Evolutionary conservation across 176 grass and related monocot species (phyloP).

Genomic region (Panicum miliaceum): DNA sequence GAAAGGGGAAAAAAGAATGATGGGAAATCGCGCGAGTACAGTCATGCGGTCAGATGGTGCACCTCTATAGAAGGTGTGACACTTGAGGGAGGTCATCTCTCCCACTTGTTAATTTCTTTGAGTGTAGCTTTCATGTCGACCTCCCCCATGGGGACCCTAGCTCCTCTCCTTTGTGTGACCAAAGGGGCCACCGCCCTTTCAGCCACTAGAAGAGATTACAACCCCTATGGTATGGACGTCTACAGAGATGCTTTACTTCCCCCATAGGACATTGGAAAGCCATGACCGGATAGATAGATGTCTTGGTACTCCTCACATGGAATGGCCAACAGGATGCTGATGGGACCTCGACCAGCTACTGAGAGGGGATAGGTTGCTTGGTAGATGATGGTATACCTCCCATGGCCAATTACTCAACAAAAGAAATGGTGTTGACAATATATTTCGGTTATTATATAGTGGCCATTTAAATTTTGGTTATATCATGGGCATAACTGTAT

Average conservation of each 20-base stretch:
- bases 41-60: background rate
- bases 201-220: constrained; percentile 44
- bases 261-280: background rate
- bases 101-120: constrained; percentile 28
- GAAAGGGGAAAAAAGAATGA: background rate
- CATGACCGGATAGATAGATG: background rate
- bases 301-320: background rate
- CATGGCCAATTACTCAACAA: too few relatives aligned
- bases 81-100: background rate
- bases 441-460: too few relatives aligned
- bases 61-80: background rate
- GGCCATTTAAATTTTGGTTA: too few relatives aligned
- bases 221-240: constrained; percentile 26
- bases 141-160: constrained; percentile 28
- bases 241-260: constrained; percentile 9
- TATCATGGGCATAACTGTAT: too few relatives aligned
- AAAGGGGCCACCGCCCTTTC: constrained; percentile 43
- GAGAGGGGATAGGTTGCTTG: too few relatives aligned
- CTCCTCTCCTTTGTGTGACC: constrained; percentile 22
- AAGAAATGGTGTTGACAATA: too few relatives aligned
- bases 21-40: background rate
- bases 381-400: too few relatives aligned
- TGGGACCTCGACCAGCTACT: background rate
- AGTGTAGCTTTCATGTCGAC: constrained; percentile 49
- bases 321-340: constrained; percentile 33